phyloP scores from a whole-genome alignment of 371 early-diverging fungal genomes.

The Mortierella sp. region DNA sequence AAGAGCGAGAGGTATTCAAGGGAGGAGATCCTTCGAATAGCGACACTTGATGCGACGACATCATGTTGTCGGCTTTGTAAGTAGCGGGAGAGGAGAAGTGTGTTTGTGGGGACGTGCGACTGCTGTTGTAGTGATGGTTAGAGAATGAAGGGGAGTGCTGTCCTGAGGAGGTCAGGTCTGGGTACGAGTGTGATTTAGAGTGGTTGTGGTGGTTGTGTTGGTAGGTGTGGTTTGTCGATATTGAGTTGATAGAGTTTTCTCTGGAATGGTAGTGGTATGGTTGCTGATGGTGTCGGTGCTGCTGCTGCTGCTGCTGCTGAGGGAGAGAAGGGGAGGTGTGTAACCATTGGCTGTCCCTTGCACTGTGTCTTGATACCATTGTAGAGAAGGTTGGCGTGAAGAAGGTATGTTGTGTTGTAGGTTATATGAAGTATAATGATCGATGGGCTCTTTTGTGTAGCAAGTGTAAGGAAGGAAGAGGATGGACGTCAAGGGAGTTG shows the following conservation, averaged over 20 bases:
- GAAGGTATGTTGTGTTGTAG: not conserved
- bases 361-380: conserved; percentile 2
- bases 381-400: not conserved
- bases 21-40: not conserved
- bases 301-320: conserved; percentile 3
- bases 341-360: conserved; percentile 8
- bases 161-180: not conserved
- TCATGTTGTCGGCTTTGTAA: not conserved
- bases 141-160: not conserved
- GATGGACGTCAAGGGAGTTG: not conserved
- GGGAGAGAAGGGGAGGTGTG: not conserved
- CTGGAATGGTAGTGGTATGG: conserved; percentile 1
- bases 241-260: not conserved
- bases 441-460: conserved; percentile 7
- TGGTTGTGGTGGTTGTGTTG: not conserved
- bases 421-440: not conserved
- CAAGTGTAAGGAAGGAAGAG: not conserved
- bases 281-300: not conserved
- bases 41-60: not conserved
- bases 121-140: not conserved
- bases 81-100: not conserved
- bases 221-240: not conserved
- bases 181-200: not conserved
- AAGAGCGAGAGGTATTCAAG: not conserved
- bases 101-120: not conserved